Evolutionary conservation across 352 stramenopile species (phyloP).

Genomic region (Phytophthora megakarya): DNA sequence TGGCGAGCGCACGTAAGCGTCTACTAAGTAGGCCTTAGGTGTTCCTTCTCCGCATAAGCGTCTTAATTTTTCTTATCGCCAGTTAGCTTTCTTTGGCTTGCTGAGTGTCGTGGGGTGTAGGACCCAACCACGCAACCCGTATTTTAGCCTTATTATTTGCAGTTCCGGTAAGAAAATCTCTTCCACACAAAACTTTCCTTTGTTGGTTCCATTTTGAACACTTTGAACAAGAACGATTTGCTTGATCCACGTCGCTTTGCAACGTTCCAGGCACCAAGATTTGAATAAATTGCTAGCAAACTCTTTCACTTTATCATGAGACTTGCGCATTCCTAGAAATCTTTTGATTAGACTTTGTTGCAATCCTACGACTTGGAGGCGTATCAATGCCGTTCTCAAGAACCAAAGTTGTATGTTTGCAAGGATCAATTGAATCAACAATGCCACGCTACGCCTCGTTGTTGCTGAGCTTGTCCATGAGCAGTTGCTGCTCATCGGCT

Average conservation of each 20-base stretch:
- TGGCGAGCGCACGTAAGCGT: slow-evolving; percentile 83
- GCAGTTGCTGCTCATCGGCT: slow-evolving; percentile 75
- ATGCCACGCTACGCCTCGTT: slow-evolving; percentile 70
- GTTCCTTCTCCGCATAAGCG: background rate
- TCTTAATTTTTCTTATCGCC: slow-evolving; percentile 36
- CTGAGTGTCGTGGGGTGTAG: slow-evolving; percentile 46
- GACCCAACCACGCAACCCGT: slow-evolving; percentile 38
- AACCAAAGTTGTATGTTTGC: background rate
- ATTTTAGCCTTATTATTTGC: slow-evolving; percentile 55
- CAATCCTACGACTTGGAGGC: background rate
- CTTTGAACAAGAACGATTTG: too few species aligned
- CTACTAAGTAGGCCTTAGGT: background rate
- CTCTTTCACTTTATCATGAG: too few species aligned
- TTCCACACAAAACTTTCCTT: slow-evolving; percentile 16
- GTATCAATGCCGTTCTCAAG: background rate
- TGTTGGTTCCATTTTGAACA: background rate
- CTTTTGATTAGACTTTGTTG: too few species aligned
- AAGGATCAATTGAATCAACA: background rate
- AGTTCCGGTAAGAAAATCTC: slow-evolving; percentile 47
- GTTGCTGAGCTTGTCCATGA: slow-evolving; percentile 90
- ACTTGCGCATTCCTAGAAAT: too few species aligned
- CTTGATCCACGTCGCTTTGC: too few species aligned
- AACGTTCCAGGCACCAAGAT: too few species aligned
- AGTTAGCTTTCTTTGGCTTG: slow-evolving; percentile 37
- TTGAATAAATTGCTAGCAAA: too few species aligned